phyloP scores from a whole-genome alignment of 2,329 filamentous ascomycete species.

The Clonostachys solani region DNA sequence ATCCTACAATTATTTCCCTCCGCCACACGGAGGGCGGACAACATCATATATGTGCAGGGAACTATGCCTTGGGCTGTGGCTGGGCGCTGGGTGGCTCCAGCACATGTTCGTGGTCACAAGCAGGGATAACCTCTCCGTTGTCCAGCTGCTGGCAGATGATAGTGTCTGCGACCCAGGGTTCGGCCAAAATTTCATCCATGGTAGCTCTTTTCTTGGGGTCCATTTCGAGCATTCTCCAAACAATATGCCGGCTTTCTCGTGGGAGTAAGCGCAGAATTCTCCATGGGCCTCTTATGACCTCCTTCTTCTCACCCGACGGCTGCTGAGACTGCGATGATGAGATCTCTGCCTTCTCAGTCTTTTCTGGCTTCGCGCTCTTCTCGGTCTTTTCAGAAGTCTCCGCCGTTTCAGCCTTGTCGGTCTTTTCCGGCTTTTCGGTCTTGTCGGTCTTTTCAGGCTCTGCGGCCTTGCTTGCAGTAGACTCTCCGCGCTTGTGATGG shows the following conservation, averaged over 20 bases:
- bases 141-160: constrained; percentile 78
- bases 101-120: constrained; percentile 77
- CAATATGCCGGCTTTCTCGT: constrained; percentile 83
- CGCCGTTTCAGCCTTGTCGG: not conserved
- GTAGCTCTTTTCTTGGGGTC: constrained; percentile 79
- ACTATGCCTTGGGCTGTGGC: constrained; percentile 11
- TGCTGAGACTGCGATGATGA: constrained; percentile 2
- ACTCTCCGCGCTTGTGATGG: constrained; percentile 10
- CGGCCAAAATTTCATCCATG: constrained; percentile 80
- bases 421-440: not conserved
- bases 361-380: not conserved
- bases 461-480: constrained; percentile 1
- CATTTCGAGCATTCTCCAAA: constrained; percentile 88
- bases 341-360: no score
- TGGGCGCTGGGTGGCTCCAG: constrained; percentile 65
- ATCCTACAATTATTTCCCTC: no score
- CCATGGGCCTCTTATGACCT: constrained; percentile 90
- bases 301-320: constrained; percentile 49
- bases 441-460: not conserved
- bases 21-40: no score
- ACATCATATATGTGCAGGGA: no score
- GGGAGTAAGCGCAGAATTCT: constrained; percentile 82
- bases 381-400: not conserved
- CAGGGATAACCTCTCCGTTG: constrained; percentile 64
- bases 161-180: constrained; percentile 86